Conservation (phyloP, 2,329 filamentous ascomycete genomes). For the Myriosclerotinia scirpicola region DNA sequence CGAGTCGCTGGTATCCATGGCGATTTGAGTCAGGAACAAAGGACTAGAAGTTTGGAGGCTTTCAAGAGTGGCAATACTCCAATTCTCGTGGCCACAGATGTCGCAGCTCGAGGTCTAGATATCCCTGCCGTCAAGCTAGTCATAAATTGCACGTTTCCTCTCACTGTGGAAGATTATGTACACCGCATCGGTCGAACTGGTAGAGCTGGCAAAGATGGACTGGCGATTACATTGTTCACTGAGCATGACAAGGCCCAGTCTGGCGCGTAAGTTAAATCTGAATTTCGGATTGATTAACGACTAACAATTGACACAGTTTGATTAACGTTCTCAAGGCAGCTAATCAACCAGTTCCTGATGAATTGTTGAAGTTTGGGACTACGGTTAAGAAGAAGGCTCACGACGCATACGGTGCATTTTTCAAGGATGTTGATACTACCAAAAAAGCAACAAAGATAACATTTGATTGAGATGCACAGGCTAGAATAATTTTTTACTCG, state of each 20-base stretch:
- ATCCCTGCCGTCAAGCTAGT: conserved; percentile 95
- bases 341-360: conserved; percentile 85
- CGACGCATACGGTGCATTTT: conserved; percentile 92
- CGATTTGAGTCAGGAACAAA: conserved; percentile 84
- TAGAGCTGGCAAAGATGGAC: conserved; percentile 83
- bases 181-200: conserved; percentile 96
- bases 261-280: conserved; percentile 67
- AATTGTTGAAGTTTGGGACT: conserved; percentile 90
- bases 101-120: conserved; percentile 89
- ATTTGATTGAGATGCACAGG: conserved; percentile 62
- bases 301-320: conserved; percentile 53
- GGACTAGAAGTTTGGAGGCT: conserved; percentile 80
- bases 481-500: conserved; percentile 14
- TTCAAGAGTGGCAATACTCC: conserved; percentile 86
- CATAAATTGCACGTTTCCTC: conserved; percentile 76
- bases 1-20: conserved; percentile 91
- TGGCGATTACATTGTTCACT: conserved; percentile 92
- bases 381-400: conserved; percentile 99
- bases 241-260: conserved; percentile 91
- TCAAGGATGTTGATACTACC: conserved; percentile 82
- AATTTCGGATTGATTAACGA: conserved; percentile 31
- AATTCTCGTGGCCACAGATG: conserved; percentile 91
- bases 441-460: conserved; percentile 89
- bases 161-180: conserved; percentile 96
- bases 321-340: conserved; percentile 96